Conservation (phyloP, 208 protist species). For the Acanthamoeba lenticulata region DNA sequence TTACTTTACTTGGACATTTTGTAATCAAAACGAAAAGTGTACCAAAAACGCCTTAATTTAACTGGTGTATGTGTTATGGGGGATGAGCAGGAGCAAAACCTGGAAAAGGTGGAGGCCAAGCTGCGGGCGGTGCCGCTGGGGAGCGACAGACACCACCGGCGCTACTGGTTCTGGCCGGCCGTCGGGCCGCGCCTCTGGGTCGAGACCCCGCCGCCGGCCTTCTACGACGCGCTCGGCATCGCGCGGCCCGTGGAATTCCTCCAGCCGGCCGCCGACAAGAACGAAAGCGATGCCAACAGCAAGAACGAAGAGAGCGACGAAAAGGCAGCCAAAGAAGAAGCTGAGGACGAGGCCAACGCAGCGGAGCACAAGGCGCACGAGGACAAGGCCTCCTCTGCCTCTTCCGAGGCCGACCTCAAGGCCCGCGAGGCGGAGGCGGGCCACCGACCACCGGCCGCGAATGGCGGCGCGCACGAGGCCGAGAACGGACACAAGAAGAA, state of each 20-base stretch:
- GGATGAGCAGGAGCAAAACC: neutral
- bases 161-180: conserved; percentile 32
- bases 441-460: too few species aligned
- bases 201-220: neutral
- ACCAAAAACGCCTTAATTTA: too few species aligned
- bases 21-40: too few species aligned
- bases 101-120: conserved; percentile 20
- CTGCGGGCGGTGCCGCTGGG: neutral
- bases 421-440: too few species aligned
- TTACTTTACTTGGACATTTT: neutral
- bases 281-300: neutral
- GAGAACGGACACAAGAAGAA: neutral
- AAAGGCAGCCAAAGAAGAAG: neutral
- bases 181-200: neutral
- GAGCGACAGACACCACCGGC: neutral
- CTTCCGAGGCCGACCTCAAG: too few species aligned
- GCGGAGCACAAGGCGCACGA: neutral
- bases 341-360: neutral
- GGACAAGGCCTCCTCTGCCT: too few species aligned
- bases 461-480: too few species aligned
- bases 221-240: neutral
- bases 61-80: neutral
- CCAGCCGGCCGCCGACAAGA: neutral
- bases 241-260: neutral
- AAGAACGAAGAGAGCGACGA: neutral